Conservation (phyloP, 495 filamentous ascomycete species). For the Podospora pseudoanserina region DNA sequence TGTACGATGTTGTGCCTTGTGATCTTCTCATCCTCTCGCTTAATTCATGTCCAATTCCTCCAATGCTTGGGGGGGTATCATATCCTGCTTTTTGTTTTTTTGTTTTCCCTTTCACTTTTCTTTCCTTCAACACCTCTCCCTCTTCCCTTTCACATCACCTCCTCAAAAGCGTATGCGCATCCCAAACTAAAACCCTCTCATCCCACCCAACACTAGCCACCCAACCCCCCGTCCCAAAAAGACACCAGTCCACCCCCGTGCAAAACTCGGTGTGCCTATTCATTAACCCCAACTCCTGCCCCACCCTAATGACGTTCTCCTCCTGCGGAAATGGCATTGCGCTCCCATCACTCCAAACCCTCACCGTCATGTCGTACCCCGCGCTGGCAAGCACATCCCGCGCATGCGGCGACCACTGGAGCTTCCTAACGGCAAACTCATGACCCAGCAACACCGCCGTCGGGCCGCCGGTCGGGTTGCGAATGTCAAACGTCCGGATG, state of each 20-base stretch:
- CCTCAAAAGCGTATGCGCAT: constrained; percentile 56
- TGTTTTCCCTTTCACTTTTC: neutral
- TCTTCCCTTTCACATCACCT: constrained; percentile 11
- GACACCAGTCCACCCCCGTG: constrained; percentile 96
- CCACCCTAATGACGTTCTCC: constrained; percentile 40
- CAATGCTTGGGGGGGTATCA: constrained; percentile 20
- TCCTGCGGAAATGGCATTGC: constrained; percentile 38
- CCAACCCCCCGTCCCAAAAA: constrained; percentile 95
- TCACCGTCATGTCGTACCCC: constrained; percentile 96
- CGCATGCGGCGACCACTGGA: constrained; percentile 91
- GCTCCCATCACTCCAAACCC: constrained; percentile 83
- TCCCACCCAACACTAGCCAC: constrained; percentile 93
- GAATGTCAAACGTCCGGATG: constrained; percentile 85
- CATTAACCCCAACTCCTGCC: constrained; percentile 80
- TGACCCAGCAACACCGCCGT: constrained; percentile 71
- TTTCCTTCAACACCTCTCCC: neutral
- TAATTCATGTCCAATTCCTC: constrained; percentile 2
- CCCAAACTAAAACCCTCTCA: constrained; percentile 85
- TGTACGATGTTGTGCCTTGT: neutral
- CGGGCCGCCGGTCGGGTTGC: constrained; percentile 68
- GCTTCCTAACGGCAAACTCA: constrained; percentile 79
- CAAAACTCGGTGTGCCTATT: constrained; percentile 90
- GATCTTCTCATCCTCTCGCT: neutral
- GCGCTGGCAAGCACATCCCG: constrained; percentile 78
- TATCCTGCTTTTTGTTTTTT: constrained; percentile 9